Conservation (phyloP, 192 early-diverging fungal species). For the Funneliformis geosporum region DNA sequence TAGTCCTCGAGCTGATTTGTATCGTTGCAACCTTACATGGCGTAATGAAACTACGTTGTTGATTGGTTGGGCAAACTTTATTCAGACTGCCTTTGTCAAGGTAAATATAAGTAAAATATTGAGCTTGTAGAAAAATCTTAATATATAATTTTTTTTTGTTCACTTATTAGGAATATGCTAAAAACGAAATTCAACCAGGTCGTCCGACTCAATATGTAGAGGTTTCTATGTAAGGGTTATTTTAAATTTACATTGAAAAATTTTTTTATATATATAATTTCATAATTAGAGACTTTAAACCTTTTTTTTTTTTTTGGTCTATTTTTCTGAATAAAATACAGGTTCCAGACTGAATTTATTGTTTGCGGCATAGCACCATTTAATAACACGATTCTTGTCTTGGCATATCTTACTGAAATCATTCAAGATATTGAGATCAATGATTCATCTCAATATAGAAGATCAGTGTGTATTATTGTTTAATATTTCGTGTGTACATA, state of each 20-base stretch:
- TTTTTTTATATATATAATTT: conserved; percentile 14
- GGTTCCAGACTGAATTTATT: conserved; percentile 76
- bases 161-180: conserved; percentile 5
- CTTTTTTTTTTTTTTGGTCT: neutral
- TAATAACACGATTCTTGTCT: conserved; percentile 65
- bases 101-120: conserved; percentile 34
- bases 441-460: conserved; percentile 35
- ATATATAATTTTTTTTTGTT: conserved; percentile 10
- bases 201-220: conserved; percentile 60
- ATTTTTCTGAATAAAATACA: conserved; percentile 32
- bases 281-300: no score
- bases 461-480: conserved; percentile 31
- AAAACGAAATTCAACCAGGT: conserved; percentile 21
- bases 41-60: conserved; percentile 72
- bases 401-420: conserved; percentile 66
- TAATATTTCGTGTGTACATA: neutral
- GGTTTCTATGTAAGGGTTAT: conserved; percentile 51
- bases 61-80: conserved; percentile 93
- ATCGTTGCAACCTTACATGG: conserved; percentile 87
- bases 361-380: conserved; percentile 90
- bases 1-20: conserved; percentile 83
- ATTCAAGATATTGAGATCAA: conserved; percentile 54
- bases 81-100: conserved; percentile 82
- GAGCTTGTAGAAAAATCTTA: neutral
- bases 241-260: neutral